Base-by-base conservation (phyloP, 2,329 filamentous ascomycete genomes). In the Arthroderma sp. region DNA sequence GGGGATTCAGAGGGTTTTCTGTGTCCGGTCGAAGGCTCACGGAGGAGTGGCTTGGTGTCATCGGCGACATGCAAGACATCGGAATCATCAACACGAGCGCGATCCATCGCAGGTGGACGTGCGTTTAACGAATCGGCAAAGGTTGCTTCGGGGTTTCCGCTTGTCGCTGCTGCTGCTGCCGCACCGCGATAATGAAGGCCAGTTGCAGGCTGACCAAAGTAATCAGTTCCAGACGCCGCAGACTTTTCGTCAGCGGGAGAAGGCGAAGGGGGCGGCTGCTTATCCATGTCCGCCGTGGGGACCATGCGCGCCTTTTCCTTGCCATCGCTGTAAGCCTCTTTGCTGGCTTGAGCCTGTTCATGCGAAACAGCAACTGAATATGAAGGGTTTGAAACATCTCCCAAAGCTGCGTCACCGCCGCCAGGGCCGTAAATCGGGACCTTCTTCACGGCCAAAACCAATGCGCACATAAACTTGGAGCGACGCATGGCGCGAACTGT, bases 381-480 rank as follows among this genome's bases (percentile, higher is more conserved):
- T 4, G 78, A 70, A 1, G 88, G 88, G 63, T 93, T 91, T n/a
- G 68, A 69, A 30, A 65, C 63, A 49, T 71, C 72, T 30, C 72
- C 77, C 4, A 83, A 74, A 36, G 75, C 77, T 47, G 75, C 69
- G 49, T 67, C 68, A 45, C 80, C 84, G 47, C 83, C 87, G 36
- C 82, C 87, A 45, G 89, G 89, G 15, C 71, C 79, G 54, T 85
- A 75, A 57, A 98, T 89, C 6, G 88, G 89, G 11, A 98, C 74
- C 66, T 82, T 87, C 65, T 86, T 84, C 47, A 95, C 69, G 3
- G 89, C 87, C 6, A 87, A 65, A 4, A 91, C 81, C 47, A 98
- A 71, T 0, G 91, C 91, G 59, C 88, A 94, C 80, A 96, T 94
- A 68, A 98, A 96, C 65, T 94, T 96, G 61, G 84, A 93, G 49